Conservation (phyloP, 371 early-diverging fungal genomes). For the Globomyces sp. region DNA sequence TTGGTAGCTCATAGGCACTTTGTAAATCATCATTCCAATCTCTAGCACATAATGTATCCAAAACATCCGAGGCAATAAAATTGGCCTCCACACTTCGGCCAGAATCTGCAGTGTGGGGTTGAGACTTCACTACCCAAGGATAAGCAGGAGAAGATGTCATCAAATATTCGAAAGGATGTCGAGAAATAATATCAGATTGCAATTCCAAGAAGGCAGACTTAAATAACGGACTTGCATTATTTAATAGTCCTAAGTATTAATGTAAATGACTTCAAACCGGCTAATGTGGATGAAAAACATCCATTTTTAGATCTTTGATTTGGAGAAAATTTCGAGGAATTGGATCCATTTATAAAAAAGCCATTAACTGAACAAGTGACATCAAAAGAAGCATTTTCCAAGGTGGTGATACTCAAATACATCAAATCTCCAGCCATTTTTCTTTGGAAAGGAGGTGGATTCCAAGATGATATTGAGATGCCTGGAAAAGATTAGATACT, state of each 20-base stretch:
- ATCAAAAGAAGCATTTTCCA: slow-evolving; percentile 77
- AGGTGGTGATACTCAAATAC: slow-evolving; percentile 76
- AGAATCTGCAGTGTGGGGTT: slow-evolving; percentile 58
- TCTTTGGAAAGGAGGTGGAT: slow-evolving; percentile 80
- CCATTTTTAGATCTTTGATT: slow-evolving; percentile 10
- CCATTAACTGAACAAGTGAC: slow-evolving; percentile 84
- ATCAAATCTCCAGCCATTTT: slow-evolving; percentile 80
- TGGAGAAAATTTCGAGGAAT: slow-evolving; percentile 43
- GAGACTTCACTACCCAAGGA: slow-evolving; percentile 77
- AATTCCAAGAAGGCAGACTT: slow-evolving; percentile 62
- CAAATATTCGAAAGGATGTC: slow-evolving; percentile 78
- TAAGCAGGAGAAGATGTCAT: slow-evolving; percentile 61
- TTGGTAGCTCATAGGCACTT: slow-evolving; percentile 81
- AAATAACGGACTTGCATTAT: slow-evolving; percentile 57
- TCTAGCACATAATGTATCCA: slow-evolving; percentile 73
- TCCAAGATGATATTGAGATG: slow-evolving; percentile 84
- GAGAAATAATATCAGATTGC: slow-evolving; percentile 62
- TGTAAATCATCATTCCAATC: slow-evolving; percentile 98
- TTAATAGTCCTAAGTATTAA: slow-evolving; percentile 12
- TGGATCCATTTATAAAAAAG: slow-evolving; percentile 83
- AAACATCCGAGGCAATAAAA: slow-evolving; percentile 56
- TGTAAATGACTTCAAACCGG: no score
- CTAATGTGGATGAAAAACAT: slow-evolving; percentile 1
- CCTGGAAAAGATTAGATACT: no score
- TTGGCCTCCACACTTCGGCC: slow-evolving; percentile 67